Evolutionary conservation across 2,329 filamentous ascomycete genomes (phyloP).

Genomic region (Aspergillus niger): DNA sequence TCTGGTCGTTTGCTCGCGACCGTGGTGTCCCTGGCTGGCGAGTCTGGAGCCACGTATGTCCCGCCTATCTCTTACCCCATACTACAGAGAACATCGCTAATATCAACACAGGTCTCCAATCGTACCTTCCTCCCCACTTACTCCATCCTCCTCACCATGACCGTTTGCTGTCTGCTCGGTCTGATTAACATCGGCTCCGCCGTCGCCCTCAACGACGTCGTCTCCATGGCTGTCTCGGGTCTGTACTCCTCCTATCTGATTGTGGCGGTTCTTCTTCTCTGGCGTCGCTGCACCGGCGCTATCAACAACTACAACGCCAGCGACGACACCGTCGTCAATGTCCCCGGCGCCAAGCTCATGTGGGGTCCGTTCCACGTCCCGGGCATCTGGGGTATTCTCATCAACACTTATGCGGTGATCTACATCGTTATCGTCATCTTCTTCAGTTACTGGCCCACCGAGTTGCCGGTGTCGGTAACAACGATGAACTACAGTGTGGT

Average conservation of each 20-base stretch:
- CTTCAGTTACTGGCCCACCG: constrained; percentile 52
- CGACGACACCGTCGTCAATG: constrained; percentile 26
- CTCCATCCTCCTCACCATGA: constrained; percentile 29
- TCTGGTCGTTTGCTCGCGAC: constrained; percentile 33
- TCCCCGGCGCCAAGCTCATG: constrained; percentile 29
- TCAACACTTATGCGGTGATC: constrained; percentile 48
- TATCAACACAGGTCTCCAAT: constrained; percentile 22
- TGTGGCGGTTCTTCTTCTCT: constrained; percentile 30
- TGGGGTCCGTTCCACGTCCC: constrained; percentile 35
- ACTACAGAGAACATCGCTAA: neutral
- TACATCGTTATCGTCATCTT: constrained; percentile 53
- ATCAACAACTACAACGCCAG: constrained; percentile 21
- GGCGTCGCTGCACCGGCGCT: constrained; percentile 27
- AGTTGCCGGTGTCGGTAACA: constrained; percentile 37
- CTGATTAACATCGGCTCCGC: constrained; percentile 38
- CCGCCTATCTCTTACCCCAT: neutral
- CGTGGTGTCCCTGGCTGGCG: constrained; percentile 31
- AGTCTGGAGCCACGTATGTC: constrained; percentile 30
- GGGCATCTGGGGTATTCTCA: constrained; percentile 40
- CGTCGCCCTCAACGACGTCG: constrained; percentile 36
- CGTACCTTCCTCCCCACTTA: constrained; percentile 30
- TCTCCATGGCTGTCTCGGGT: constrained; percentile 36
- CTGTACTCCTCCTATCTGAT: constrained; percentile 36
- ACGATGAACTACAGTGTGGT: constrained; percentile 53
- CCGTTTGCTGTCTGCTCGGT: constrained; percentile 31